These are phyloP conservation scores for Skeletonema tropicum DNA, from an alignment of 108 stramenopile species.

Conservation along the genomic window DNA sequence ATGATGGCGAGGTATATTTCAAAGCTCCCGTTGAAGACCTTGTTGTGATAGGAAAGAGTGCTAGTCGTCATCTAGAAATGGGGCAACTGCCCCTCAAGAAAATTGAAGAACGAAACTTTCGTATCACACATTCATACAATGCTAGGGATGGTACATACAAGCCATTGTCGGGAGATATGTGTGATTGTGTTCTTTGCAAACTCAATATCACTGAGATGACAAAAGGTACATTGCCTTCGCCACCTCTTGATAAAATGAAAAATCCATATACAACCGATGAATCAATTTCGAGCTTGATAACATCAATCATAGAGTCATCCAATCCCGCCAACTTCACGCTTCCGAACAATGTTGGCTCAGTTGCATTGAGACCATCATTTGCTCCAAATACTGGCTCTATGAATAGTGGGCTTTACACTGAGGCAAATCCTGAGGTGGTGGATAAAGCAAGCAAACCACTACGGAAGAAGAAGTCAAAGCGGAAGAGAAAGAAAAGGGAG, in stretches of 20 bases:
- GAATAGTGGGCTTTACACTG: conserved; percentile 19
- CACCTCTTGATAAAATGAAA: neutral
- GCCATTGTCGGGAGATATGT: conserved; percentile 18
- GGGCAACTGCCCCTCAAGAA: conserved; percentile 1
- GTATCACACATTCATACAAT: conserved; percentile 49
- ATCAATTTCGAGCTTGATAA: conserved; percentile 10
- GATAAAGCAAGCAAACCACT: conserved; percentile 7
- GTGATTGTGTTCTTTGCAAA: conserved; percentile 21
- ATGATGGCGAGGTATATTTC: conserved; percentile 17
- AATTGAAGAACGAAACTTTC: conserved; percentile 3
- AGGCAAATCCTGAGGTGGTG: neutral
- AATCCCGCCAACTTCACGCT: conserved; percentile 17
- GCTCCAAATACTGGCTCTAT: conserved; percentile 2
- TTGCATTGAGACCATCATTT: conserved; percentile 22
- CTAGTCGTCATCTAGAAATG: conserved; percentile 27
- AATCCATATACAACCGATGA: neutral
- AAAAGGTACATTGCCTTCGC: neutral
- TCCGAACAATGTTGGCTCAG: conserved; percentile 14
- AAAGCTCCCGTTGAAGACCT: conserved; percentile 66
- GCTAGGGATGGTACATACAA: conserved; percentile 30
- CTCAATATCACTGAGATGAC: neutral
- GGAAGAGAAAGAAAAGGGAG: conserved; percentile 9
- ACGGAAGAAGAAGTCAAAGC: conserved; percentile 12
- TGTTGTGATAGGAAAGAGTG: conserved; percentile 45
- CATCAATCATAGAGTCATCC: conserved; percentile 5